phyloP scores from a whole-genome alignment of 768 basidiomycete species.

The Clathrus columnatus region DNA sequence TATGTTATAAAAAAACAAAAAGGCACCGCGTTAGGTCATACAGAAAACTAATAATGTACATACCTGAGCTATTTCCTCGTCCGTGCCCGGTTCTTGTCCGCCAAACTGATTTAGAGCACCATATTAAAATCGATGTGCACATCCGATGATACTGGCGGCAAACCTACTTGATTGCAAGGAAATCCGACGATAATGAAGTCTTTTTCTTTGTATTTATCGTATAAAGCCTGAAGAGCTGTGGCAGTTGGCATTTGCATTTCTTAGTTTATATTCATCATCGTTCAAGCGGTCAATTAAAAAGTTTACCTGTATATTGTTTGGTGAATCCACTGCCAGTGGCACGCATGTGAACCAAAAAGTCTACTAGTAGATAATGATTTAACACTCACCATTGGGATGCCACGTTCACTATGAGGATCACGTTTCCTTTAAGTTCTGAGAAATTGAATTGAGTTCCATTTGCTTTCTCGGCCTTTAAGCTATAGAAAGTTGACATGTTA shows the following conservation, averaged over 20 bases:
- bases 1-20: neutral
- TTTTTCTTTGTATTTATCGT: slow-evolving; percentile 73
- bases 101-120: slow-evolving; percentile 48
- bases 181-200: slow-evolving; percentile 80
- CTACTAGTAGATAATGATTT: neutral
- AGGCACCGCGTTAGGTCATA: neutral
- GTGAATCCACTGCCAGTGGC: slow-evolving; percentile 61
- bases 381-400: slow-evolving; percentile 61
- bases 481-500: slow-evolving; percentile 45
- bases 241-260: slow-evolving; percentile 14
- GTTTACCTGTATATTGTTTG: slow-evolving; percentile 61
- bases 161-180: slow-evolving; percentile 75
- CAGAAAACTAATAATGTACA: slow-evolving; percentile 7
- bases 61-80: slow-evolving; percentile 50
- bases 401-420: slow-evolving; percentile 69
- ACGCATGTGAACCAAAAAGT: neutral
- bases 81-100: slow-evolving; percentile 76
- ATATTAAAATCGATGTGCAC: neutral
- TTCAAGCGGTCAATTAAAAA: too few relatives aligned
- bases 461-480: slow-evolving; percentile 58
- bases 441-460: slow-evolving; percentile 50
- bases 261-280: neutral
- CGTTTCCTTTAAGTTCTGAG: slow-evolving; percentile 53
- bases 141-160: neutral
- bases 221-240: slow-evolving; percentile 65